Evolutionary conservation across 768 basidiomycete genomes (phyloP), one percentile per base, ranked within the genome.

Genomic region (Psilocybe azurescens): DNA sequence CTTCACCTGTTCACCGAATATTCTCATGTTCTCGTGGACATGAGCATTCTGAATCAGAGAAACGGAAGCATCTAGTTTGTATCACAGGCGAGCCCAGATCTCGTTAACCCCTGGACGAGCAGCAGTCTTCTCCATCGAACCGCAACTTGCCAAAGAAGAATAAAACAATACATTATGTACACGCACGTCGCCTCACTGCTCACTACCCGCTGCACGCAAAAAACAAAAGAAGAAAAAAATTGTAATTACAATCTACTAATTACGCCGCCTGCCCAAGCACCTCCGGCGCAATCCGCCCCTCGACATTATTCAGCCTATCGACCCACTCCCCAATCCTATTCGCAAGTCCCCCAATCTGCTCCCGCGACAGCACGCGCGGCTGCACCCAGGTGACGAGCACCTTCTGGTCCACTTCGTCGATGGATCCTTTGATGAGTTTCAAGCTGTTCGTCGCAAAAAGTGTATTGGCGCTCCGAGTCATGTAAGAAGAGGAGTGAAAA

Each of bases 321-420:
- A 89, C 87, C 95, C 96, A 97, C 49, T 78, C 80, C 1, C 85
- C 85, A 66, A 98, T 75, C 56, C 94, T 79, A 66, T 83, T 79
- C n/a, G 89, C 86, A 32, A 97, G 80, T 20, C 83, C 84, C 11
- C 89, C 90, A 67, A 99, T 93, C 79, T 98, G 96, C 48, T 82
- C 80, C 51, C 87, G 78, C 62, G 95, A 97, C 52, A 89, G 73
- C 39, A 99, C 97, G 47, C 97, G 90, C 48, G 97, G 97, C 75
- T 99, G 97, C 5, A 99, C 95, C 97, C 97, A 99, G 47, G 89
- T 91, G 68, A 99, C 90, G 51, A 89, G 84, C 46, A 91, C 93
- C 70, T 89, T 90, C 70, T 89, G 82, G 67, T 90, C 89, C 0
- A 97, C 94, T 77, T 98, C 89, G 80, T 99, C 96, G 47, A 99